Percentiles rank a stretch among this genome's conserved stretches.
These are phyloP conservation scores for Colletotrichum sp. DNA, from an alignment of 2,329 filamentous ascomycete genomes.

Conservation along the genomic window DNA sequence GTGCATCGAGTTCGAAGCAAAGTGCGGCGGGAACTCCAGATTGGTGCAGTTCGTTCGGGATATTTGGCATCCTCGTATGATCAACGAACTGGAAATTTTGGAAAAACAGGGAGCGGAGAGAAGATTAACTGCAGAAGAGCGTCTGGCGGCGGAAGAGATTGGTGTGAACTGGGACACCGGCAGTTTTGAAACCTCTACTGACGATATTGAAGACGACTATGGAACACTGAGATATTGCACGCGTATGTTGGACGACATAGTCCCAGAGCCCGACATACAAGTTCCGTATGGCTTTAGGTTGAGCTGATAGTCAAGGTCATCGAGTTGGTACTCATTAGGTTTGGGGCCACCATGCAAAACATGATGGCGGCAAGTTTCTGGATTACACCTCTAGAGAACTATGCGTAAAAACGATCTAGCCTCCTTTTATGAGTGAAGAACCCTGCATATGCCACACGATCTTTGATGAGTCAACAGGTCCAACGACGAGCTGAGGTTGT, in stretches of 20 bases:
- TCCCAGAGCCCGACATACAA: not conserved
- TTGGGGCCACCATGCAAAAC: not conserved
- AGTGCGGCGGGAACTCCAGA: not conserved
- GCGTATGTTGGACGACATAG: not conserved
- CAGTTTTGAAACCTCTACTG: not conserved
- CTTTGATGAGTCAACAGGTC: accelerated
- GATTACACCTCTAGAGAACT: not conserved
- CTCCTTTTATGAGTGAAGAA: accelerated
- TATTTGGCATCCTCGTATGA: not conserved
- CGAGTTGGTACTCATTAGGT: not conserved
- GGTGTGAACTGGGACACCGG: not conserved
- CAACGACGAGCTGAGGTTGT: not conserved
- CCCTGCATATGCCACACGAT: not conserved
- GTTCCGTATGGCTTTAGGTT: not conserved
- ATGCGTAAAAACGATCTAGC: not conserved
- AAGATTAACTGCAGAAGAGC: not conserved
- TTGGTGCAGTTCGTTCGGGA: not conserved
- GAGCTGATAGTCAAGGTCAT: not conserved
- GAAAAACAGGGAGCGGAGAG: accelerated
- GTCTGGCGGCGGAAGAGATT: not conserved
- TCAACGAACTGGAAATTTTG: not conserved
- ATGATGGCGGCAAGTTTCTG: not conserved
- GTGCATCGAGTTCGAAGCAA: not conserved
- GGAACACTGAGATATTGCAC: not conserved
- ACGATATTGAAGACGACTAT: not conserved